A percentile compares a stretch with the other conserved stretches of the same genome.
phyloP scores from a whole-genome alignment of 495 filamentous ascomycete species.

The Penicillium roqueforti region DNA sequence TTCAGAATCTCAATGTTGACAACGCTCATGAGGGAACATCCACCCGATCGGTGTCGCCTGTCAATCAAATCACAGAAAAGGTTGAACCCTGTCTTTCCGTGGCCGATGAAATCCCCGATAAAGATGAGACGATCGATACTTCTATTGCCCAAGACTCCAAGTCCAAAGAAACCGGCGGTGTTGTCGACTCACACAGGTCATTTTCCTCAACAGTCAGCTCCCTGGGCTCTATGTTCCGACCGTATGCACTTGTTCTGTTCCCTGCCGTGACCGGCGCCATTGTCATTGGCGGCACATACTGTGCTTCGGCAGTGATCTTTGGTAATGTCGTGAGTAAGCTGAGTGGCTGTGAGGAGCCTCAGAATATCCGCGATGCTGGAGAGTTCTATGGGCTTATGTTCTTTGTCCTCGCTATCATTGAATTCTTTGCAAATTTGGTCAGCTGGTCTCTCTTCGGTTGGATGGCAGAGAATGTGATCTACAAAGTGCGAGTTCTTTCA shows the following conservation, averaged over 20 bases:
- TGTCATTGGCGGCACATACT: slow-evolving; percentile 39
- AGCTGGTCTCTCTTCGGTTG: slow-evolving; percentile 48
- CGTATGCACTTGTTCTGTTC: slow-evolving; percentile 29
- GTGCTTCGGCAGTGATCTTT: slow-evolving; percentile 46
- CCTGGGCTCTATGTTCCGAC: slow-evolving; percentile 19
- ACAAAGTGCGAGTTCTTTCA: slow-evolving; percentile 45
- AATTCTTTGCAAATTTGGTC: slow-evolving; percentile 50
- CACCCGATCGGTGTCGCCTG: slow-evolving; percentile 9
- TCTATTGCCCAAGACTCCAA: neutral
- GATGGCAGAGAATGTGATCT: slow-evolving; percentile 51
- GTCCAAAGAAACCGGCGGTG: neutral
- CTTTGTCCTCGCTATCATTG: slow-evolving; percentile 51
- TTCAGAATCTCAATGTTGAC: slow-evolving; percentile 28
- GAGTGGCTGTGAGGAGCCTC: slow-evolving; percentile 32
- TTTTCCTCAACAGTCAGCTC: neutral
- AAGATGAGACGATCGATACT: neutral
- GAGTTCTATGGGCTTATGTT: slow-evolving; percentile 53
- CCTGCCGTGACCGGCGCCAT: slow-evolving; percentile 30
- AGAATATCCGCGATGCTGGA: slow-evolving; percentile 31
- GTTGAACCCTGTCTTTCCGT: neutral
- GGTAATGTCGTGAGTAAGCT: slow-evolving; percentile 43
- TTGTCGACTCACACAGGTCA: neutral
- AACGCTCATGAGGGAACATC: neutral
- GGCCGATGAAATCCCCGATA: neutral
- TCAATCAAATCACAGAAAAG: slow-evolving; percentile 6